phyloP scores from a whole-genome alignment of 2,329 filamentous ascomycete genomes.

The Colletotrichum simmondsii region DNA sequence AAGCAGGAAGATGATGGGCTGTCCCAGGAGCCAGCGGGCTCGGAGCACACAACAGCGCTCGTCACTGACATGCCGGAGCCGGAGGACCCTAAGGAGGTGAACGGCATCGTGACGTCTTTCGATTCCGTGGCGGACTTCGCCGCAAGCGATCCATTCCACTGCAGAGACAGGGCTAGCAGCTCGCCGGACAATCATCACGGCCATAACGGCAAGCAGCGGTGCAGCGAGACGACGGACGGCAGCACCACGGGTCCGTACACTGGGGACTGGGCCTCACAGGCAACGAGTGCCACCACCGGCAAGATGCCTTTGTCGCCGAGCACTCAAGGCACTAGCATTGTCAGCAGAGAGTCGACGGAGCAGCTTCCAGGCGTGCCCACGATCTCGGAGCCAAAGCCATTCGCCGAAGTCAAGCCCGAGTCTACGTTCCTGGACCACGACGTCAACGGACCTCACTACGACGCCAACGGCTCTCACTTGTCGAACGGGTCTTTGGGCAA shows the following conservation, averaged over 20 bases:
- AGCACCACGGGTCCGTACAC: slow-evolving; percentile 64
- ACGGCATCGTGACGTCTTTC: slow-evolving; percentile 56
- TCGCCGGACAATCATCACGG: slow-evolving; percentile 50
- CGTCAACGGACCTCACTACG: slow-evolving; percentile 35
- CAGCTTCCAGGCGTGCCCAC: slow-evolving; percentile 57
- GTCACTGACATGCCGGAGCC: slow-evolving; percentile 45
- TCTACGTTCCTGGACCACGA: slow-evolving; percentile 26
- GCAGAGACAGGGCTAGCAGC: slow-evolving; percentile 44
- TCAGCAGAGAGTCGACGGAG: slow-evolving; percentile 69
- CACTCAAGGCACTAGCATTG: slow-evolving; percentile 73
- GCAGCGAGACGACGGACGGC: slow-evolving; percentile 71
- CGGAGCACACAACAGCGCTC: slow-evolving; percentile 43
- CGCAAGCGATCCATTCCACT: slow-evolving; percentile 60
- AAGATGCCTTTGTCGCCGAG: slow-evolving; percentile 74
- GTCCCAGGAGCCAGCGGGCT: slow-evolving; percentile 41
- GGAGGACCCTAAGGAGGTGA: slow-evolving; percentile 53
- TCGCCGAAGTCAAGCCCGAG: slow-evolving; percentile 29
- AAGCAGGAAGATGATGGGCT: slow-evolving; percentile 40
- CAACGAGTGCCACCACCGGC: slow-evolving; percentile 71
- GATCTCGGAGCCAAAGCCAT: slow-evolving; percentile 51
- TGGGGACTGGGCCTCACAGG: slow-evolving; percentile 72
- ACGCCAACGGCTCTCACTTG: slow-evolving; percentile 37
- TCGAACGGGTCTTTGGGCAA: slow-evolving; percentile 57
- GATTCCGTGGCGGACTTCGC: slow-evolving; percentile 60
- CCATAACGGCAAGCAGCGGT: slow-evolving; percentile 61